Evolutionary conservation across 495 filamentous ascomycete species (phyloP), one percentile per base, ranked within the genome.

Genomic region (Elaphomyces granulatus): DNA sequence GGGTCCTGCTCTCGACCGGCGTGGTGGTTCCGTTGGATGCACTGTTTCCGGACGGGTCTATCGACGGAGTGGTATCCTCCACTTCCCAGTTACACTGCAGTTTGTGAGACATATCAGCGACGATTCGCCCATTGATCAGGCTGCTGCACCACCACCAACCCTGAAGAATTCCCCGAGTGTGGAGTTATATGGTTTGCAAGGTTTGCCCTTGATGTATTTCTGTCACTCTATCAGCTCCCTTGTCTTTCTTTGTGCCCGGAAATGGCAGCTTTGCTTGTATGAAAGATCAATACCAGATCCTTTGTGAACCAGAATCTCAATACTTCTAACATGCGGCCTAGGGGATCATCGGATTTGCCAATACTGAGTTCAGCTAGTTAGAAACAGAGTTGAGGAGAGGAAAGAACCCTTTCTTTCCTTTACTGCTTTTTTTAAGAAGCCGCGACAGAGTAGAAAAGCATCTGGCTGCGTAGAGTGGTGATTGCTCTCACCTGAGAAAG

Each of bases 221-320:
- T 81, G 51, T 43, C 23, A 38, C 9, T 38, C 4, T 15, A 20
- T 54, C 40, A 59, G 53, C 38, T n/a, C n/a, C n/a, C n/a, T n/a
- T n/a, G n/a, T n/a, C n/a, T n/a, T n/a, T n/a, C n/a, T n/a, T n/a
- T n/a, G n/a, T n/a, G n/a, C n/a, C 14, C 19, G 39, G 23, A 34
- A 14, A 9, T 18, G 20, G n/a, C 20, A 35, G 36, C 20, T n/a
- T n/a, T n/a, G n/a, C n/a, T n/a, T n/a, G n/a, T n/a, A n/a, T n/a
- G n/a, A n/a, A 34, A 37, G 23, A 54, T 66, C n/a, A 16, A 49
- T 60, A 81, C 77, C 66, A 98, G 56, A 54, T 98, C 90, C 55
- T 96, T 96, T 17, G 90, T 94, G 48, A 95, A 96, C 90, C 90
- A 98, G 56, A 98, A 98, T 23, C 90, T 75, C 51, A 94, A 60